Conservation (phyloP, 345 rosid species). For the Conringia planisiliqua region DNA sequence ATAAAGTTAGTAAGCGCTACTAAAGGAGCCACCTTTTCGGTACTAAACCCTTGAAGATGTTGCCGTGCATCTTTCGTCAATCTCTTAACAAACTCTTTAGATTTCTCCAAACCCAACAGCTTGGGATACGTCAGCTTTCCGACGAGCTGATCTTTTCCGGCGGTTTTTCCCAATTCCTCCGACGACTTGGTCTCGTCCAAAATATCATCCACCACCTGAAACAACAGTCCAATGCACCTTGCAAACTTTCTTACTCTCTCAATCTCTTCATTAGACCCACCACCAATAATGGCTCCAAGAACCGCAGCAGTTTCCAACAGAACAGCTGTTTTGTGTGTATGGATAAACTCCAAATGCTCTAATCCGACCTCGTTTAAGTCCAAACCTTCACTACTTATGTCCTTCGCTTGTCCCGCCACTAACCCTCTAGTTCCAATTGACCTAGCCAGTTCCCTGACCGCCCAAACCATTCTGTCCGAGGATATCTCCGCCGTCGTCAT, state of each 20-base stretch:
- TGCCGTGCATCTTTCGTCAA: constrained; percentile 64
- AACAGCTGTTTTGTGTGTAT: constrained; percentile 76
- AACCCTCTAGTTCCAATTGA: constrained; percentile 65
- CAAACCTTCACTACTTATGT: constrained; percentile 67
- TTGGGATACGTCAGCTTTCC: constrained; percentile 80
- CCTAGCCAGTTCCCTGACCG: constrained; percentile 66
- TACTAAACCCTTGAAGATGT: constrained; percentile 60
- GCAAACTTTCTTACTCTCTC: constrained; percentile 77
- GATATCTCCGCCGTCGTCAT: constrained; percentile 28
- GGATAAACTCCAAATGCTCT: constrained; percentile 75
- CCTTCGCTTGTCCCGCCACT: constrained; percentile 88
- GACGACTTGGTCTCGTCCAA: constrained; percentile 88
- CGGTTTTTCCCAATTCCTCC: constrained; percentile 84
- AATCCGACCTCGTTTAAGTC: constrained; percentile 42
- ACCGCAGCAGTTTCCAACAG: constrained; percentile 74
- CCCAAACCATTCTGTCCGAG: constrained; percentile 45
- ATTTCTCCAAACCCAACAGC: constrained; percentile 65
- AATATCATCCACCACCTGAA: constrained; percentile 94
- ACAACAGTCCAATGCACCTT: constrained; percentile 66
- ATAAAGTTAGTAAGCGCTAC: constrained; percentile 76
- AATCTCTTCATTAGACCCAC: constrained; percentile 61
- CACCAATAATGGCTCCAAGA: constrained; percentile 80
- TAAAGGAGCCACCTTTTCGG: constrained; percentile 70
- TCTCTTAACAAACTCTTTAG: constrained; percentile 59
- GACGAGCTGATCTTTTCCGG: constrained; percentile 78